A percentile compares a stretch with the other conserved stretches of the same genome.
Evolutionary conservation across 2,329 filamentous ascomycete genomes (phyloP).

Genomic region (Catunica adiposa): DNA sequence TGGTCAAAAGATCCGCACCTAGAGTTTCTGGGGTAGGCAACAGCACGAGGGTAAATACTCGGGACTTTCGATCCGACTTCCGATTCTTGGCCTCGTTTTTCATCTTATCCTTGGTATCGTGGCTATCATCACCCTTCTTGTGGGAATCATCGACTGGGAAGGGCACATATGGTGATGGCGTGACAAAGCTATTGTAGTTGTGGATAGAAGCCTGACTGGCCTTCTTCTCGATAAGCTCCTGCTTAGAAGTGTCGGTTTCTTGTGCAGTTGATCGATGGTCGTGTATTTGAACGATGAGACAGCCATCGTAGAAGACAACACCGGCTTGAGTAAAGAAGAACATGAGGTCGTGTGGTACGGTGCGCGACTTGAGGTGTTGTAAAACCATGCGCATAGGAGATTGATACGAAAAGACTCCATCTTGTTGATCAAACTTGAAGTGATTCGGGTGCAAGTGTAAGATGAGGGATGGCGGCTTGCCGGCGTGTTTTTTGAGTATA

Average conservation of each 20-base stretch:
- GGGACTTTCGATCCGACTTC: slow-evolving; percentile 33
- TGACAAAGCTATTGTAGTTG: slow-evolving; percentile 79
- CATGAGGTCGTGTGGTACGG: slow-evolving; percentile 77
- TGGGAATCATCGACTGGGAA: slow-evolving; percentile 44
- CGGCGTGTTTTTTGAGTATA: slow-evolving; percentile 65
- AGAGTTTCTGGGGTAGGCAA: slow-evolving; percentile 66
- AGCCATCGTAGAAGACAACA: slow-evolving; percentile 82
- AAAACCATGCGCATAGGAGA: slow-evolving; percentile 75
- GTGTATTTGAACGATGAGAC: slow-evolving; percentile 85
- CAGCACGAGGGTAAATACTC: slow-evolving; percentile 62
- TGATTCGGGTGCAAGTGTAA: slow-evolving; percentile 73
- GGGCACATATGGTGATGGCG: slow-evolving; percentile 69
- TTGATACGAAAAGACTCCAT: slow-evolving; percentile 80
- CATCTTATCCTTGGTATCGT: slow-evolving; percentile 23
- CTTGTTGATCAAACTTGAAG: slow-evolving; percentile 86
- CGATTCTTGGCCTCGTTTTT: slow-evolving; percentile 37
- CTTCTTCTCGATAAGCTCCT: slow-evolving; percentile 39
- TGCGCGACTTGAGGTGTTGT: slow-evolving; percentile 59
- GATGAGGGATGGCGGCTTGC: slow-evolving; percentile 65
- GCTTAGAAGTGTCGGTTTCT: slow-evolving; percentile 40
- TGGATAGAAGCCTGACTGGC: slow-evolving; percentile 68
- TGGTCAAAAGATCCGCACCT: slow-evolving; percentile 58
- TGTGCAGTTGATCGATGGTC: slow-evolving; percentile 58
- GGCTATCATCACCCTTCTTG: slow-evolving; percentile 15
- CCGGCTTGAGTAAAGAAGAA: slow-evolving; percentile 55